Base-by-base conservation (phyloP, 169 alveolate genomes). In the Plasmodium reichenowi region DNA sequence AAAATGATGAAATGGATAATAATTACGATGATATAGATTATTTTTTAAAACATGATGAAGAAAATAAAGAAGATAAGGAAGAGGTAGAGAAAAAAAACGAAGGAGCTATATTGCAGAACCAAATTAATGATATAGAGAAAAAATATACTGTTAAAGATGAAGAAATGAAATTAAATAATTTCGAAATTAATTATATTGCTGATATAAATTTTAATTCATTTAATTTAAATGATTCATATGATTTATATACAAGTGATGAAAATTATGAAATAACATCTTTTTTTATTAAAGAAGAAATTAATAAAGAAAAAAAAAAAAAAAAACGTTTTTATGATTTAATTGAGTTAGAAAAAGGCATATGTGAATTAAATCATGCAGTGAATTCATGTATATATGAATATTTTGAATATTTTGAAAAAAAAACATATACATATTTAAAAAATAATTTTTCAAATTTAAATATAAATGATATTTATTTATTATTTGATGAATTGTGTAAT, bases 291-390 rank as follows among this genome's bases (percentile, higher is more conserved):
- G 58, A 64, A 13, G 47, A 38, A n/a, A n/a, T 7, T 0, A 74
- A 74, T 12, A 74, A 74, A 50, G 38, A 26, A 26, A 48, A 73
- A 45, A 73, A 58, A 20, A 75, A 47, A 15, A 66, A 50, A 52
- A 47, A 78, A 63, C 48, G 48, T 54, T 63, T 64, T 78, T 78
- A 48, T 59, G 89, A 64, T 59, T 78, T 78, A 63, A 50, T 59
- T 45, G 89, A 78, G 64, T 78, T 78, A 13, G 89, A 78, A 78
- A 78, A 78, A 52, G 89, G 89, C 45, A 32, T 78, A 50, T 78
- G 72, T 32, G 89, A 78, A 26, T 24, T 78, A 60, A 78, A 78
- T 48, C 64, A 78, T 66, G 89, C 48, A 50, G 89, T 78, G 26
- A 78, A 78, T 66, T 78, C 76, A 38, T 78, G 89, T 45, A 64